Percentiles rank a stretch among this genome's conserved stretches.
Evolutionary conservation across 1,284 basidiomycete species (phyloP).

Genomic region (Leccinum subspadiceum): DNA sequence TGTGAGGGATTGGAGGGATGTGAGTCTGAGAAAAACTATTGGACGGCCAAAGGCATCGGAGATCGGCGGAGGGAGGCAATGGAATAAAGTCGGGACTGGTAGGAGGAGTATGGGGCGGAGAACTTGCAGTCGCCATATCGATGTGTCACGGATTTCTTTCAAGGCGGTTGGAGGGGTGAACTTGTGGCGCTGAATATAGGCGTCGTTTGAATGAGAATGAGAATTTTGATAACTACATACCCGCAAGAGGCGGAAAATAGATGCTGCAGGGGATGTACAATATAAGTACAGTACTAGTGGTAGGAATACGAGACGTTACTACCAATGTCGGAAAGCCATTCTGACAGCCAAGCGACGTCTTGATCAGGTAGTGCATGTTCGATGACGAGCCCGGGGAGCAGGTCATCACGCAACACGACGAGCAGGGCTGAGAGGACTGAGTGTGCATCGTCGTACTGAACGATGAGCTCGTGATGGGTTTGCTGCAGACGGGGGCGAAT

Average conservation of each 20-base stretch:
- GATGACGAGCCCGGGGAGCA: conserved; percentile 56
- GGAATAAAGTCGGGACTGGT: conserved; percentile 32
- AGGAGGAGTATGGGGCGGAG: conserved; percentile 37
- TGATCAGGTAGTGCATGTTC: conserved; percentile 52
- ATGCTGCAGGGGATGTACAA: too few relatives aligned
- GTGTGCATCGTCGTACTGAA: conserved; percentile 43
- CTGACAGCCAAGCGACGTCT: conserved; percentile 48
- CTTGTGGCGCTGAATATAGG: conserved; percentile 48
- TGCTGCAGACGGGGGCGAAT: conserved; percentile 38
- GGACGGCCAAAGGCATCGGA: conserved; percentile 64
- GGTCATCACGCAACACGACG: conserved; percentile 48
- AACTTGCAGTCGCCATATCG: conserved; percentile 57
- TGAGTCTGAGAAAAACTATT: conserved; percentile 46
- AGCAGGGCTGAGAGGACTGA: conserved; percentile 42
- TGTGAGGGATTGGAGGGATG: conserved; percentile 37
- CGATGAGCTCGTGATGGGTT: conserved; percentile 40
- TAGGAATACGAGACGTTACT: neutral
- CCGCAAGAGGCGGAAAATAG: too few relatives aligned
- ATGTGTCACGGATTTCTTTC: conserved; percentile 52
- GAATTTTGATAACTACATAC: neutral
- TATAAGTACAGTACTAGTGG: neutral
- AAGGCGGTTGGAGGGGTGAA: conserved; percentile 64
- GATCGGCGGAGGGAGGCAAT: conserved; percentile 50
- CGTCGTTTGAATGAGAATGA: conserved; percentile 4
- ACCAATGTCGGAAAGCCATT: conserved; percentile 65